Base-by-base conservation (phyloP, 495 filamentous ascomycete species). In the Chaetomium cochliodes region DNA sequence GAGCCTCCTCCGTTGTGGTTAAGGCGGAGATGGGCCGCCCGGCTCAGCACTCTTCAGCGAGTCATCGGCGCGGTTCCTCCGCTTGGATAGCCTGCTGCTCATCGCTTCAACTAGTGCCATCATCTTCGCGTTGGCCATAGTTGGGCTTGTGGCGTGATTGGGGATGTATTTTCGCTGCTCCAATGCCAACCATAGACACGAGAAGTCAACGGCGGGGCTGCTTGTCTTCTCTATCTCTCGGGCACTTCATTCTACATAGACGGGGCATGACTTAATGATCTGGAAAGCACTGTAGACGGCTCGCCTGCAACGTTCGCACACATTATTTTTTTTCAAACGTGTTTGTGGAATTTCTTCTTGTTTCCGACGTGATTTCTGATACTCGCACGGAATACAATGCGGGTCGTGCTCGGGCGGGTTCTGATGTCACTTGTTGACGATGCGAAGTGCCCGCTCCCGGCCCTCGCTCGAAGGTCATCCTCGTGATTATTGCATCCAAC, bases 231-330 rank as follows among this genome's bases (percentile, higher is more conserved):
- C 41, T 33, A 12, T 55, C 41, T 46, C 11, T 2, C 23, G 28
- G 30, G 49, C 50, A 62, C 4, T 39, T 47, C 15, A 30, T 52
- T 37, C 37, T 42, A 20, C 13, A 51, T 58, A 58, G 41, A 49
- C 28, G 2, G n/a, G 30, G 13, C 53, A 51, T 6, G 28, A 42
- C 16, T 25, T n/a, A 4, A 64, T 58, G 42, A 58, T 5, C 26
- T 9, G 23, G 26, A 28, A 22, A 22, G 52, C 7, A 33, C 18
- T 53, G 49, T 42, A 22, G 9, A 18, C 8, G 5, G 12, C 28
- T 50, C n/a, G 13, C 23, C 30, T 15, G 1, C 5, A 41, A 39
- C 2, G 15, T 54, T 20, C 5, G 49, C 20, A 20, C 4, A 50
- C 18, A 3, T 50, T n/a, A n/a, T 50, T 5, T 2, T 50, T 5